These are phyloP conservation scores for Pseudogymnoascus sp. DNA, from an alignment of 2,329 filamentous ascomycete species.

Conservation along the genomic window DNA sequence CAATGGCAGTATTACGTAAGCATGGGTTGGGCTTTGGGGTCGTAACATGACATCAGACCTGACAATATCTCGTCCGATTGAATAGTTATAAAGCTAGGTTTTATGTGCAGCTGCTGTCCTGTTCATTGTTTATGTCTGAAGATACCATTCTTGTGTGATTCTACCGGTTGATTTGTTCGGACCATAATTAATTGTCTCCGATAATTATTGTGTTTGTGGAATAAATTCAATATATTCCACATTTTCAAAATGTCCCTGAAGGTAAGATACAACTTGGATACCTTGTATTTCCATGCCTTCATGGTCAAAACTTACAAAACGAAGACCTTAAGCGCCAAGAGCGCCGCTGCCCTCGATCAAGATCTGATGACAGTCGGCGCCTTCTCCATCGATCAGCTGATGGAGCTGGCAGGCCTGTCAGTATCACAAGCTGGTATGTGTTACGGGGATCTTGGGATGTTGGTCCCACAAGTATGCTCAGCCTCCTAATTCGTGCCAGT, in stretches of 20 bases:
- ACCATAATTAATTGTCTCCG: background rate
- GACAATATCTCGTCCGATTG: background rate
- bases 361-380: constrained; percentile 85
- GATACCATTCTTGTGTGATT: background rate
- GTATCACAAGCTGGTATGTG: constrained; percentile 77
- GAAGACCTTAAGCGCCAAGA: constrained; percentile 79
- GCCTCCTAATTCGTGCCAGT: constrained; percentile 45
- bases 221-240: background rate
- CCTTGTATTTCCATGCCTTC: background rate
- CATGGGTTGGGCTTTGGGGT: background rate
- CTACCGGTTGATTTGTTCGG: background rate
- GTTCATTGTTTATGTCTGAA: background rate
- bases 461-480: background rate
- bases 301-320: background rate
- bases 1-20: background rate
- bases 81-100: background rate
- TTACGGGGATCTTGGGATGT: background rate
- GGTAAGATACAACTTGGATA: background rate
- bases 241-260: constrained; percentile 11
- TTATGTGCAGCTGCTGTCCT: background rate
- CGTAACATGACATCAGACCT: background rate
- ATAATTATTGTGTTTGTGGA: background rate
- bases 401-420: constrained; percentile 90
- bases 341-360: constrained; percentile 80
- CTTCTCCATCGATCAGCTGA: constrained; percentile 92